Percentiles rank a stretch among this genome's conserved stretches.
These are phyloP conservation scores for Talaromyces amestolkiae DNA, from an alignment of 2,329 filamentous ascomycete genomes.

Conservation along the genomic window DNA sequence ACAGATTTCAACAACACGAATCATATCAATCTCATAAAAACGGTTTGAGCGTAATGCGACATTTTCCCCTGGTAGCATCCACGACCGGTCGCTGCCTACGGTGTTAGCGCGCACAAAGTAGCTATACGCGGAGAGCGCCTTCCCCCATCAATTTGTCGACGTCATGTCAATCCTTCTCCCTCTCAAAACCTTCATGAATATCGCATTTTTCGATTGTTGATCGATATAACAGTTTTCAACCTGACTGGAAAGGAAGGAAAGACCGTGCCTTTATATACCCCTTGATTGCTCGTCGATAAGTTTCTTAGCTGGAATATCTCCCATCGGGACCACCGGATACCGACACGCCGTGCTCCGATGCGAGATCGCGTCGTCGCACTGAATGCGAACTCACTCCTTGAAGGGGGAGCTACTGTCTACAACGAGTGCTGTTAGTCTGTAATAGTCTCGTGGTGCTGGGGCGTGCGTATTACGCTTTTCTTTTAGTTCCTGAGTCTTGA, in stretches of 20 bases:
- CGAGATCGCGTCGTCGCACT: not conserved
- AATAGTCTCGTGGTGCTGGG: not conserved
- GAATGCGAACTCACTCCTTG: not conserved
- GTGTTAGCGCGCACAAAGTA: not conserved
- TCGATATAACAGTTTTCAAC: not conserved
- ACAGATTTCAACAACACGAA: not conserved
- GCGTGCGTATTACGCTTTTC: slow-evolving; percentile 5
- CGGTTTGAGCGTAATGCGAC: not conserved
- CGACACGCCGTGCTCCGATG: slow-evolving; percentile 15
- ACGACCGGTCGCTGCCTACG: not conserved
- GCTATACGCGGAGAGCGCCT: not conserved
- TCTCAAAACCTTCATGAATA: not conserved
- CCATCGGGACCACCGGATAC: slow-evolving; percentile 7
- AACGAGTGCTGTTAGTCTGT: not conserved
- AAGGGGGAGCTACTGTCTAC: not conserved
- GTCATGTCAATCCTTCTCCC: not conserved
- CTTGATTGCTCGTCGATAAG: not conserved
- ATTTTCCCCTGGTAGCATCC: not conserved
- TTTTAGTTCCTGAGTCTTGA: not conserved
- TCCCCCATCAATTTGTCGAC: not conserved
- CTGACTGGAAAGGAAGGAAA: not conserved
- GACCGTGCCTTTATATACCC: not conserved
- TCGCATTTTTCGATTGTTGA: not conserved
- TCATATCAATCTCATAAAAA: not conserved
- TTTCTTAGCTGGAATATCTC: slow-evolving; percentile 4